Percentiles rank a stretch among this genome's conserved stretches.
Conservation (phyloP, 345 rosid species). For the Eucalyptus guilfoylei region DNA sequence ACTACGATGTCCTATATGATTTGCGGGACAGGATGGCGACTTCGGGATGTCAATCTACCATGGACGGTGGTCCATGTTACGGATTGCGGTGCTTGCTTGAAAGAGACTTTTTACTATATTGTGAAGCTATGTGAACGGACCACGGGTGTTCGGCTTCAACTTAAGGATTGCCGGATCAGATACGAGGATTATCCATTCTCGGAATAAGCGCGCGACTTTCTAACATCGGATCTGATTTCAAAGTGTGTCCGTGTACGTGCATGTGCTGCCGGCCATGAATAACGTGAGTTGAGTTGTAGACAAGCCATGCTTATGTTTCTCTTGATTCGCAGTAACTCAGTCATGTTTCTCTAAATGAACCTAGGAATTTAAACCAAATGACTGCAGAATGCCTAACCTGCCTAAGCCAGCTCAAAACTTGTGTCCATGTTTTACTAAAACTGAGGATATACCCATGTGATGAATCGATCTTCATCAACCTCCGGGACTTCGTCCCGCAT, state of each 20-base stretch:
- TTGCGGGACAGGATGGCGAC: not conserved
- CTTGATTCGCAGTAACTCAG: not conserved
- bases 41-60: not conserved
- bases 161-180: not conserved
- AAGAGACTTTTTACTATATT: not conserved
- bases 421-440: not conserved
- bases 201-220: not conserved
- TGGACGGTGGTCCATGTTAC: not conserved
- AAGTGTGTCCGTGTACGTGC: not conserved
- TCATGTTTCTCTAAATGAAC: not conserved
- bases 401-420: not conserved
- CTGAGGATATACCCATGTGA: not conserved
- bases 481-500: accelerated
- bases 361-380: not conserved
- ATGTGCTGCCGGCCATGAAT: not conserved
- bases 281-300: not conserved
- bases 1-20: not conserved
- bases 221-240: not conserved
- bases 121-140: not conserved
- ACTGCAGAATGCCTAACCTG: not conserved
- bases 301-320: not conserved
- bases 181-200: not conserved
- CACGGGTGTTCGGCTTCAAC: not conserved
- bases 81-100: accelerated
- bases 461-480: not conserved